Base-by-base conservation (phyloP, 805 yeast genomes). In the Cyberlindnera americana region DNA sequence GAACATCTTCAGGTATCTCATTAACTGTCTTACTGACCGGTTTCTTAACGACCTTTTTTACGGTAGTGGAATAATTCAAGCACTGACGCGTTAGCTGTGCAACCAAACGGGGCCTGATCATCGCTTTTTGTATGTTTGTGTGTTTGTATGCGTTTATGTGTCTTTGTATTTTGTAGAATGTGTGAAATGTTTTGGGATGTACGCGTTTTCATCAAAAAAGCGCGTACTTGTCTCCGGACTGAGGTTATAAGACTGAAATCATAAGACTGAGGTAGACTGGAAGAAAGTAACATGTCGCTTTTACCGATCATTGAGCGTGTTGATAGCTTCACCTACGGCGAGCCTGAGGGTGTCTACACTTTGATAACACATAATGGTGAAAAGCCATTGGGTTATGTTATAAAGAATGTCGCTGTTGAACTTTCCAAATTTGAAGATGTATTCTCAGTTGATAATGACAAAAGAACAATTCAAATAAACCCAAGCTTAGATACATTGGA, bases 401-500 rank as follows among this genome's bases (percentile, higher is more conserved):
- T 47, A 1, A 43, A 48, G 3, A 25, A 38, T 1, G 50, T 52
- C 7, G 53, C 41, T 3, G 22, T 25, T 8, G 37, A 22, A 26
- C 40, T 49, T 3, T 14, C 16, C 5, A 27, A 31, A n/a, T 47
- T 38, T 22, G 6, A 27, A 4, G 26, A 46, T 3, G 46, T 29
- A 7, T 50, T 63, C 30, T 29, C 19, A 6, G 56, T 69, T 7
- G 54, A 60, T 38, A 43, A 57, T 13, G 32, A 19, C 2, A 24
- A 28, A 10, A 47, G 46, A 16, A 44, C 52, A 5, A 59, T 74
- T 4, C 35, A 44, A 3, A 54, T 75, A n/a, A 34, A 41, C 4
- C 29, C 60, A 0, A 29, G 40, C 1, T 53, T 63, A 29, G 66
- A 66, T 38, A 62, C 73, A 0, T 35, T 70, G 8, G 73, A 67